Base-by-base conservation (phyloP, 306 rosid species). In the Quercus variabilis region DNA sequence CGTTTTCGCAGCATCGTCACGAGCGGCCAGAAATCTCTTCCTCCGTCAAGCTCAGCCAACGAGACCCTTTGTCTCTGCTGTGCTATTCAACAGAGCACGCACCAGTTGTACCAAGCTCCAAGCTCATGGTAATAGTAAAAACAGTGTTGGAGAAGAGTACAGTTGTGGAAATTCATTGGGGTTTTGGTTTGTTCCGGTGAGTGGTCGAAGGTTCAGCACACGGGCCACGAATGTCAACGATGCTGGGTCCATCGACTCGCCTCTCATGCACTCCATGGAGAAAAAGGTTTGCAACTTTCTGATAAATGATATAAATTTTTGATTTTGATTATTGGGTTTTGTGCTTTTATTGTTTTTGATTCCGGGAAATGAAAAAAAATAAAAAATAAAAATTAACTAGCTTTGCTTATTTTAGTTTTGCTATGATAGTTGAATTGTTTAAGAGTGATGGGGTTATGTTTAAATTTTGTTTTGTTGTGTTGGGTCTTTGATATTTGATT, bases 211-310 rank as follows among this genome's bases (percentile, higher is more conserved):
- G 7, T 79, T 87, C 63, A 69, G 30, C 71, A 74, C 88, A 35
- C 87, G 89, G 71, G 91, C 98, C 77, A 67, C 93, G 7, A 71
- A 86, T 56, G 87, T 87, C 69, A 90, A 83, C 65, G 90, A 85
- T 19, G 80, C 94, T 52, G 98, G 97, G 70, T 88, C 92, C 65
- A 71, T 91, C 58, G 92, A 91, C 79, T 89, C 75, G 20, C 97
- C 97, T 6, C 92, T 91, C 11, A 85, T 93, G 76, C 91, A 84
- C 23, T 89, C 94, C 74, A 91, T 93, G 98, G 82, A 91, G 86
- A 80, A 74, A 33, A 93, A 93, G 94, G 94, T 87, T 14, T 15
- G 70, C 70, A 30, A 49, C 54, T 12, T 49, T 0, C 14, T 49
- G 54, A 49, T 49, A 10, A 49, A 12, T 49, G 17, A 3, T 10